Percentiles rank a stretch among this genome's conserved stretches.
These are phyloP conservation scores for Colletotrichum viniferum DNA, from an alignment of 2,329 filamentous ascomycete genomes.

Conservation along the genomic window DNA sequence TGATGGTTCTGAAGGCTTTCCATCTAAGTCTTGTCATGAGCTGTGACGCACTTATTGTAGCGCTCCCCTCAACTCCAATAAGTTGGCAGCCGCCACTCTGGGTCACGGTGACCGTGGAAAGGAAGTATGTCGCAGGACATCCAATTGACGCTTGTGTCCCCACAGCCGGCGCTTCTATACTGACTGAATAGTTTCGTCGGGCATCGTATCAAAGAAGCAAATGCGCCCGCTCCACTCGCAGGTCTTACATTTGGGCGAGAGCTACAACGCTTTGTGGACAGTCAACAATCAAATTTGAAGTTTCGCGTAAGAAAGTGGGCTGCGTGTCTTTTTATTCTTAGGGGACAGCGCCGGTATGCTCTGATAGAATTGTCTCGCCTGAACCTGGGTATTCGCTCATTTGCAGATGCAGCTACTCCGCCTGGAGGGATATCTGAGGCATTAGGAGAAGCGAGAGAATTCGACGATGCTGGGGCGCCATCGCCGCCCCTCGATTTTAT, in stretches of 20 bases:
- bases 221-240: neutral
- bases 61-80: neutral
- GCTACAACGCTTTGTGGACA: neutral
- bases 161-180: neutral
- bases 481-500: neutral
- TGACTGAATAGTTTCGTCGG: neutral
- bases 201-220: neutral
- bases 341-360: neutral
- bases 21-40: neutral
- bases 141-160: neutral
- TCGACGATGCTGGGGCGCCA: neutral
- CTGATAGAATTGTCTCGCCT: neutral
- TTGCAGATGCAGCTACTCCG: neutral
- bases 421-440: neutral
- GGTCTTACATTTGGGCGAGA: neutral
- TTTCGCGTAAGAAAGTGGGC: neutral
- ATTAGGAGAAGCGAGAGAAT: neutral
- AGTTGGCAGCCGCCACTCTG: neutral
- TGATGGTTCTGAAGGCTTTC: neutral
- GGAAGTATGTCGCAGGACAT: neutral
- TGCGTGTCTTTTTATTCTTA: neutral
- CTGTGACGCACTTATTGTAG: neutral
- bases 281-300: neutral
- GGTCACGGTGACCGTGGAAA: neutral
- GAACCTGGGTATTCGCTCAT: neutral